These are phyloP conservation scores for Calonectria hawksworthii DNA, from an alignment of 2,329 filamentous ascomycete species.

Conservation along the genomic window DNA sequence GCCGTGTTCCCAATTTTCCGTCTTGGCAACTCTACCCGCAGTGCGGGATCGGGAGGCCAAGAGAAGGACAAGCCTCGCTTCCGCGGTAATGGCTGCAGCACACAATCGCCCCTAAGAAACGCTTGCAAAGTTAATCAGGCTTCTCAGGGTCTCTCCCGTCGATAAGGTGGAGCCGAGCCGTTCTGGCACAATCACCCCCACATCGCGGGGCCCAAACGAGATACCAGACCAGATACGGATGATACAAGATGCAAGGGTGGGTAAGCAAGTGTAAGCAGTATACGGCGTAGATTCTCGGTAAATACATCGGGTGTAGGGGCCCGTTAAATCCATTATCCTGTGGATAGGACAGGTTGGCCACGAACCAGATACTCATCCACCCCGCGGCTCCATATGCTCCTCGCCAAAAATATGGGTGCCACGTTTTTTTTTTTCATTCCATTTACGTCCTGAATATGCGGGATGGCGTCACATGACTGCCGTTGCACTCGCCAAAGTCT, in stretches of 20 bases:
- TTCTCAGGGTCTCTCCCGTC: background rate
- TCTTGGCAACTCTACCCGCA: background rate
- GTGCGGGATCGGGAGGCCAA: background rate
- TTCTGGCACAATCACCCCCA: background rate
- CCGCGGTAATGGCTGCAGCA: background rate
- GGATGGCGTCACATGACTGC: background rate
- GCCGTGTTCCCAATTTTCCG: background rate
- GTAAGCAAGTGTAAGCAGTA: background rate
- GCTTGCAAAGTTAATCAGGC: conserved; percentile 3
- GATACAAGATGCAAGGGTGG: background rate
- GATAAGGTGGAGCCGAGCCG: background rate
- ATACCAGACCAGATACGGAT: background rate
- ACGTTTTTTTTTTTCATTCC: background rate
- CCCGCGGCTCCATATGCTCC: background rate
- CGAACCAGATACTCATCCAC: background rate
- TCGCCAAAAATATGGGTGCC: background rate
- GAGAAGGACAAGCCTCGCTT: background rate
- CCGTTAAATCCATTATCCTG: background rate
- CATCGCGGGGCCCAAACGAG: background rate
- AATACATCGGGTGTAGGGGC: background rate
- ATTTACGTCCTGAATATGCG: background rate
- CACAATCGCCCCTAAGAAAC: background rate
- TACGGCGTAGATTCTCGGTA: background rate
- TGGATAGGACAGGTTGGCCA: background rate
- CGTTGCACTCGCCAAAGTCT: background rate